Conservation (phyloP, 305 asterid genomes). For the Withania somnifera region DNA sequence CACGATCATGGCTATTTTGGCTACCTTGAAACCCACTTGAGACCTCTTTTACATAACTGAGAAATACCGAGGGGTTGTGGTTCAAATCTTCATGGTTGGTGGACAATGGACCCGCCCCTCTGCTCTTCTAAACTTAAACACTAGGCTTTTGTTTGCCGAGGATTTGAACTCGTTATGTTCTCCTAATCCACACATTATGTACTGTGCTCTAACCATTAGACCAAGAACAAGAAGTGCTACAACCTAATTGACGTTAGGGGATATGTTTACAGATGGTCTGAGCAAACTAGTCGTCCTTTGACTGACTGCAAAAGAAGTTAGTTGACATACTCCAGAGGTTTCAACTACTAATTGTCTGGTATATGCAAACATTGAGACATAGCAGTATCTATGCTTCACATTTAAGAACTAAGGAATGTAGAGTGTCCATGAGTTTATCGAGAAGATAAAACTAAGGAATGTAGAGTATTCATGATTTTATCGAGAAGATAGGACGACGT, state of each 20-base stretch:
- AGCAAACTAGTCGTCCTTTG: background rate
- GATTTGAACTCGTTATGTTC: background rate
- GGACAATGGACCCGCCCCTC: background rate
- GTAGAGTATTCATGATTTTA: background rate
- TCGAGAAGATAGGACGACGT: background rate
- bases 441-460: background rate
- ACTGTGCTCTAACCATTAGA: background rate
- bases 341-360: background rate
- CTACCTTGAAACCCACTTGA: constrained; percentile 69
- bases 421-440: too few relatives aligned
- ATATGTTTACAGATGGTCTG: background rate
- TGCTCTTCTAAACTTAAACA: background rate
- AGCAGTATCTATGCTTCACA: background rate
- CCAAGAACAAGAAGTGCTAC: background rate
- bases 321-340: background rate
- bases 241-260: background rate
- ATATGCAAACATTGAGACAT: background rate
- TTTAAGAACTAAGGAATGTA: background rate
- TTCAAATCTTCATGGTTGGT: background rate
- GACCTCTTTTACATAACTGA: constrained; percentile 24
- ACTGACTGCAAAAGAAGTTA: background rate
- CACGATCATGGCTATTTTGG: background rate
- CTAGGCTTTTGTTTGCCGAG: background rate
- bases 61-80: background rate
- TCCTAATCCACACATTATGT: background rate